These are phyloP conservation scores for Globisporangium splendens DNA, from an alignment of 352 stramenopile genomes.

Conservation along the genomic window DNA sequence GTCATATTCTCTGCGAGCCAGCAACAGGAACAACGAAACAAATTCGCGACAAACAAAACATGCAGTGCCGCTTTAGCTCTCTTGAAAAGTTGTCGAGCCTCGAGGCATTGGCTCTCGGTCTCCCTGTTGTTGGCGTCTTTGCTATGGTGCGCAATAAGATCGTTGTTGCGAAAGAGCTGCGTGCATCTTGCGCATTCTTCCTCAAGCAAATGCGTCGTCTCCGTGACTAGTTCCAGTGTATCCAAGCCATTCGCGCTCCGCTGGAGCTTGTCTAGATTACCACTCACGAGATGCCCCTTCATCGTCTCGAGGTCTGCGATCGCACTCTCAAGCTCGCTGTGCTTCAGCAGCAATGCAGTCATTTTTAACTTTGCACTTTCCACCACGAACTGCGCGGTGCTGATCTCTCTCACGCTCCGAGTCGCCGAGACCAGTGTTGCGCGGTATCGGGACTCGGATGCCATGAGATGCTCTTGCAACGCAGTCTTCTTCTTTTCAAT, in stretches of 20 bases:
- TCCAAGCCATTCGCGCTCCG: neutral
- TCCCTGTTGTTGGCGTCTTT: neutral
- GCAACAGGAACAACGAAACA: conserved; percentile 57
- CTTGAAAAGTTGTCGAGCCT: conserved; percentile 32
- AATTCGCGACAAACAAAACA: conserved; percentile 49
- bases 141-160: neutral
- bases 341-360: conserved; percentile 33
- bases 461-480: conserved; percentile 27
- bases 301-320: conserved; percentile 18
- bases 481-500: conserved; percentile 46
- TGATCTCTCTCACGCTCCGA: conserved; percentile 25
- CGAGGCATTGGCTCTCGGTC: neutral
- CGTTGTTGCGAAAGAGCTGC: conserved; percentile 18
- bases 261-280: conserved; percentile 3
- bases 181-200: conserved; percentile 16
- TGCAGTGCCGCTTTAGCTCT: conserved; percentile 32
- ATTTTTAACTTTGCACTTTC: conserved; percentile 34
- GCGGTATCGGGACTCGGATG: conserved; percentile 22
- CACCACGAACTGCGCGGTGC: conserved; percentile 23
- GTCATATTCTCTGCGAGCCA: conserved; percentile 61
- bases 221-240: neutral
- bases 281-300: conserved; percentile 15
- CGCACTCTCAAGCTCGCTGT: conserved; percentile 19
- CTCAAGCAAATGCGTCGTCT: conserved; percentile 18
- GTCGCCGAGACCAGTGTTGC: conserved; percentile 19